Evolutionary conservation across 495 filamentous ascomycete genomes (phyloP), one percentile per base, ranked within the genome.

Genomic region (Neurospora hispaniola): DNA sequence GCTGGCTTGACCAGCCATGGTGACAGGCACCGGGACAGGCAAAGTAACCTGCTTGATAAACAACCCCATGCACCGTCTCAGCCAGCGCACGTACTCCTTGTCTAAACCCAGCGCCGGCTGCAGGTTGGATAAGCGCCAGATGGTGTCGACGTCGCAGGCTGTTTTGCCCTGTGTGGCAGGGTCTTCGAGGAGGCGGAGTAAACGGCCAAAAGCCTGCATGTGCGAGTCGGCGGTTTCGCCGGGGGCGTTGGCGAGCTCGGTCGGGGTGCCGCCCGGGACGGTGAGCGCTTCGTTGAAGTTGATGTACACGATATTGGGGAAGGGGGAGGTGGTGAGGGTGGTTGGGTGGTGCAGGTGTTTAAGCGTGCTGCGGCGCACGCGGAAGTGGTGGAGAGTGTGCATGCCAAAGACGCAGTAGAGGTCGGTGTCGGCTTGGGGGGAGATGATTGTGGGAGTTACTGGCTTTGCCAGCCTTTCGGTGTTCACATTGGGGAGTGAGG

Each of bases 61-160:
- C 23, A 12, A 12, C 2, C 42, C 12, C 71, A 74, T 72, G 3
- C 66, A 59, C n/a, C 16, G 14, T 14, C 73, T 43, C 73, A 72
- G 18, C 66, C 71, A 73, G 10, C 3, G 18, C 20, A 74, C 46
- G 3, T 44, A 70, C 10, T 8, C 39, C 16, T 16, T 5, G 2
- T 12, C 40, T 4, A 73, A 1, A 9, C 62, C 62, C 11, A 72
- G 9, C 2, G 14, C 66, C 0, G 5, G 27, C 18, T 39, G 35
- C 27, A 74, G 9, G 43, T 46, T 35, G 18, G 23, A 44, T 3
- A 74, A 11, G 31, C 73, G 66, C 71, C 71, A 74, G 8, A 74
- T 18, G 39, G n/a, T 54, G 18, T 69, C 70, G 8, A 74, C 43
- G 11, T n/a, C 42, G 31, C 42, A 8, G 4, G 39, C 40, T 20